Conservation (phyloP, 2,329 filamentous ascomycete genomes). For the Tolypocladium pustulatum region DNA sequence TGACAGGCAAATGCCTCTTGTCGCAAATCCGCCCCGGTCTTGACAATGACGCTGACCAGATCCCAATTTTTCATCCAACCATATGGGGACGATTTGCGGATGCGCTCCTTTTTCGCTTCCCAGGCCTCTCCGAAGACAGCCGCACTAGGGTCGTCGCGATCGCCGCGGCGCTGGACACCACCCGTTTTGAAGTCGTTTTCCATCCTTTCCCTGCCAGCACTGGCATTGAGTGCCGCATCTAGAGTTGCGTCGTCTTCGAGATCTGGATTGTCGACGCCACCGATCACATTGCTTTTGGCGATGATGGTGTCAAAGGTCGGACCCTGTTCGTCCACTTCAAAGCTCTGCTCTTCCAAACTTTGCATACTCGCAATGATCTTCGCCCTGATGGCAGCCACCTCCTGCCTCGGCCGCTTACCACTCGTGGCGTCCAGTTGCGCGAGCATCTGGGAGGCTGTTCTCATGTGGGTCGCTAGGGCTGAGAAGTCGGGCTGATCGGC, state of each 20-base stretch:
- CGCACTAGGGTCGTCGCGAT: conserved; percentile 76
- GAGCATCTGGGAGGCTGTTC: conserved; percentile 78
- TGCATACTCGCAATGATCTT: conserved; percentile 91
- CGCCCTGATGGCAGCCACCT: conserved; percentile 73
- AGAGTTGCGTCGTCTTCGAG: conserved; percentile 45
- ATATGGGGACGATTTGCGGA: conserved; percentile 73
- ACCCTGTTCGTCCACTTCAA: conserved; percentile 61
- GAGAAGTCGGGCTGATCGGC: conserved; percentile 70
- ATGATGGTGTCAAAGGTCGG: conserved; percentile 79
- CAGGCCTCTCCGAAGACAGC: conserved; percentile 82
- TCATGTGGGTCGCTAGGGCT: conserved; percentile 77
- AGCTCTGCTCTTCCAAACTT: conserved; percentile 74
- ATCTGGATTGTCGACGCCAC: conserved; percentile 31
- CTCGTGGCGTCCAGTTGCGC: conserved; percentile 73
- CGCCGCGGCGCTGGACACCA: conserved; percentile 68
- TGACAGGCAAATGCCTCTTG: conserved; percentile 85
- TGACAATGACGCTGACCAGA: conserved; percentile 76
- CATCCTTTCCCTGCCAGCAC: conserved; percentile 72
- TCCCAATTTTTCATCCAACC: conserved; percentile 90
- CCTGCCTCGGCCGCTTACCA: conserved; percentile 67
- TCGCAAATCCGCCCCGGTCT: conserved; percentile 71
- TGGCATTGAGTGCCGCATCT: conserved; percentile 49
- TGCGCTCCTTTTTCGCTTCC: conserved; percentile 74
- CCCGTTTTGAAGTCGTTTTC: conserved; percentile 84
- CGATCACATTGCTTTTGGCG: conserved; percentile 52